Evolutionary conservation across 805 yeast species (phyloP), one percentile per base, ranked within the genome.

Genomic region (Ogataea pini): DNA sequence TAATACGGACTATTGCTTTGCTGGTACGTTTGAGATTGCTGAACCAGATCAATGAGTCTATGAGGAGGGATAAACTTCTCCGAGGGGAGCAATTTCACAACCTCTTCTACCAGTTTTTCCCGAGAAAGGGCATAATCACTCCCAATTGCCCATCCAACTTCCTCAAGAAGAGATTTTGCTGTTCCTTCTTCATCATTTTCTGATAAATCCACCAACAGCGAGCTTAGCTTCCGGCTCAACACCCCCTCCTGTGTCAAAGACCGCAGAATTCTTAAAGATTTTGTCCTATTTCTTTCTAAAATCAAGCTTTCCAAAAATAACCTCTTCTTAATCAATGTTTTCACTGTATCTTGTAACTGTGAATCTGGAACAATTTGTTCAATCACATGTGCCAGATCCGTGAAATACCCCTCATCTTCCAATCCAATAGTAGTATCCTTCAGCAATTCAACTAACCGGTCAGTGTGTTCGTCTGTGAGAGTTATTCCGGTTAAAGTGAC

Each of bases 11-110:
- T 54, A 9, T 40, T 50, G 17, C 55, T 39, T n/a, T 61, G 64
- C 57, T 83, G 85, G 50, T 71, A 72, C 28, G 65, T 58, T 13
- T 75, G 60, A 0, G 88, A 78, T 54, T 83, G 85, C 12, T 70
- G 64, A 10, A 83, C 56, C 20, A 84, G 60, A 4, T 77, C 69
- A 16, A 77, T 69, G 8, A 84, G 61, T 25, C 88, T 65, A 42
- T 76, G 72, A 0, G 88, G 83, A 3, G 79, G 74, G 66, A 42
- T 49, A 68, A 58, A 47, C 9, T 56, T 55, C 44, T 75, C 71
- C 0, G 86, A 77, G 12, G 82, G 75, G 16, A 83, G 70, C 54
- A 69, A 69, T 29, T 64, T 59, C 31, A 79, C 69, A 1, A 83
- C 70, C 33, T 72, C 70, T 7, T 67, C 62, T 7, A 79, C 60